Evolutionary conservation across 257 asterid genomes (phyloP).

Genomic region (Osmanthus fragrans): DNA sequence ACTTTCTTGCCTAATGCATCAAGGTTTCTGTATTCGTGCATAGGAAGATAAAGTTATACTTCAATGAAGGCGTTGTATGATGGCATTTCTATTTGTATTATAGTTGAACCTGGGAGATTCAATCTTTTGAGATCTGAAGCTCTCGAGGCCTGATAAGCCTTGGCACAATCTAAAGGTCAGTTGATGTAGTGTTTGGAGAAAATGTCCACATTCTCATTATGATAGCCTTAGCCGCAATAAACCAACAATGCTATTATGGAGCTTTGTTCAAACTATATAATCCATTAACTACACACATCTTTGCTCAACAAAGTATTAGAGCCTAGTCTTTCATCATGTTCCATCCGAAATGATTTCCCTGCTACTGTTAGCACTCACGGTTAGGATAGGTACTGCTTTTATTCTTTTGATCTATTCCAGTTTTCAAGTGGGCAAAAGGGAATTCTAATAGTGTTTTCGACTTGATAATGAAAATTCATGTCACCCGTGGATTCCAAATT

Average conservation of each 20-base stretch:
- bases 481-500: no score
- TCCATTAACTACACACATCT: not conserved
- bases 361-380: not conserved
- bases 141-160: constrained; percentile 4
- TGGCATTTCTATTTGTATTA: not conserved
- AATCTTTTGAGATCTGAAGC: not conserved
- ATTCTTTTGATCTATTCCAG: not conserved
- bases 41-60: not conserved
- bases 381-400: not conserved
- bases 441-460: not conserved
- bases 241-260: not conserved
- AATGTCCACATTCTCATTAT: not conserved
- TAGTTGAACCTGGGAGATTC: constrained; percentile 3
- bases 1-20: not conserved
- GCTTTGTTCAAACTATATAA: not conserved
- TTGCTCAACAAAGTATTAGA: not conserved
- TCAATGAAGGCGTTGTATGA: not conserved
- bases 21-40: not conserved
- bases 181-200: constrained; percentile 1
- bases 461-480: no score
- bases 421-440: not conserved
- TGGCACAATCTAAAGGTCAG: not conserved
- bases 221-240: not conserved
- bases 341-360: not conserved
- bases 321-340: not conserved